A percentile compares a stretch with the other conserved stretches of the same genome.
Conservation (phyloP, 257 asterid genomes). For the Lithospermum erythrorhizon region DNA sequence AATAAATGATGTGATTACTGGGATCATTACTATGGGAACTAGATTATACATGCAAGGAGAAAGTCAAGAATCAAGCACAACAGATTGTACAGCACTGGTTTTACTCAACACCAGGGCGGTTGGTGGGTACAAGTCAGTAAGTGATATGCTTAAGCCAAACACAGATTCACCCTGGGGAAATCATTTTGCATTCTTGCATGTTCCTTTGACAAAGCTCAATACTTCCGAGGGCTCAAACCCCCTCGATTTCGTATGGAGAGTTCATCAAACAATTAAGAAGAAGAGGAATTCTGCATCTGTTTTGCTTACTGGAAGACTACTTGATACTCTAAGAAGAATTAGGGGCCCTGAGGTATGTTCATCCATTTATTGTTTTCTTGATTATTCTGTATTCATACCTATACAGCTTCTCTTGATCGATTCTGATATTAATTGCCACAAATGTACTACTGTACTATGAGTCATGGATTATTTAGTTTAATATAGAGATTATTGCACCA, state of each 20-base stretch:
- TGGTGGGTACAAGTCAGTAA: constrained; percentile 52
- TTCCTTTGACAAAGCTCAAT: constrained; percentile 32
- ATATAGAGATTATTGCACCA: no score
- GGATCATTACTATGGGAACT: constrained; percentile 38
- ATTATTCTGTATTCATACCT: neutral
- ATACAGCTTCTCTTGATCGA: neutral
- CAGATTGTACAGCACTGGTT: constrained; percentile 39
- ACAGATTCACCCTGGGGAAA: constrained; percentile 65
- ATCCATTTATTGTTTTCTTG: neutral
- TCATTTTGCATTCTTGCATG: constrained; percentile 43
- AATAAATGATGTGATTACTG: constrained; percentile 58
- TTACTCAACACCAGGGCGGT: constrained; percentile 51
- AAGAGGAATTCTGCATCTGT: constrained; percentile 44
- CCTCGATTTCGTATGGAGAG: constrained; percentile 29
- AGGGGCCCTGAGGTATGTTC: constrained; percentile 53
- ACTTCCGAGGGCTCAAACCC: constrained; percentile 20
- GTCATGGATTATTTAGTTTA: neutral
- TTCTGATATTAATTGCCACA: neutral
- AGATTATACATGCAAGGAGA: constrained; percentile 48
- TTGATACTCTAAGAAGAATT: constrained; percentile 24
- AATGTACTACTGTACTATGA: neutral
- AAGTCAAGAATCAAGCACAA: constrained; percentile 13
- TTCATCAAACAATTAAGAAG: constrained; percentile 34
- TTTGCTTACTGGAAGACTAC: constrained; percentile 34
- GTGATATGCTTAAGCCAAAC: constrained; percentile 50